phyloP scores from a whole-genome alignment of 1,284 basidiomycete genomes.

The Cystobasidium sp. region DNA sequence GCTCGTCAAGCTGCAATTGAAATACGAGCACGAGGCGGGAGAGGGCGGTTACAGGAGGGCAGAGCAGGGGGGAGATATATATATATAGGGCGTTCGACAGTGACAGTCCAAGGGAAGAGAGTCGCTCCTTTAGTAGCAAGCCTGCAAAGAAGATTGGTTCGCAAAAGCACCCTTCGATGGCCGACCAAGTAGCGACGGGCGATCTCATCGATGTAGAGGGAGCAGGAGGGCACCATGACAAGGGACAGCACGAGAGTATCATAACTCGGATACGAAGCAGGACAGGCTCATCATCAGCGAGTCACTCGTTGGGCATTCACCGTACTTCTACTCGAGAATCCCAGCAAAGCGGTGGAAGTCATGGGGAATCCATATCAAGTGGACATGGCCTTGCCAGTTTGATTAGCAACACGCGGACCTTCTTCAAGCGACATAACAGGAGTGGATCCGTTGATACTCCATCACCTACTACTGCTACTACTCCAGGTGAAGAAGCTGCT shows the following conservation, averaged over 20 bases:
- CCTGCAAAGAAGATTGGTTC: no score
- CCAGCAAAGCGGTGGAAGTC: constrained; percentile 28
- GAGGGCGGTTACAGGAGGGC: no score
- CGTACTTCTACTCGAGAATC: constrained; percentile 32
- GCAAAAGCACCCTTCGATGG: no score
- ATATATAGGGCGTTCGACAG: no score
- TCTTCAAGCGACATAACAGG: constrained; percentile 27
- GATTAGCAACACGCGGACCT: constrained; percentile 18
- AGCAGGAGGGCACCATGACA: no score
- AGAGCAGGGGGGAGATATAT: no score
- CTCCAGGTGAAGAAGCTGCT: neutral
- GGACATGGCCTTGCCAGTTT: constrained; percentile 9
- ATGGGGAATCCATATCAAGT: neutral
- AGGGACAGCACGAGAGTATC: neutral
- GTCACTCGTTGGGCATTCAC: neutral
- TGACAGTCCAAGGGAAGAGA: no score
- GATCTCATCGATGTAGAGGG: no score
- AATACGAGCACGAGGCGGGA: no score
- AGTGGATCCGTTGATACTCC: constrained; percentile 7
- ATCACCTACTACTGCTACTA: neutral
- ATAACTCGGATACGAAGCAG: neutral
- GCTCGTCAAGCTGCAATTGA: no score
- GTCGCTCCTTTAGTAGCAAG: no score
- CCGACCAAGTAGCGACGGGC: no score
- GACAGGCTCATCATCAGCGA: neutral